Evolutionary conservation across 306 rosid genomes (phyloP), one percentile per base, ranked within the genome.

Genomic region (Cicer bijugum): DNA sequence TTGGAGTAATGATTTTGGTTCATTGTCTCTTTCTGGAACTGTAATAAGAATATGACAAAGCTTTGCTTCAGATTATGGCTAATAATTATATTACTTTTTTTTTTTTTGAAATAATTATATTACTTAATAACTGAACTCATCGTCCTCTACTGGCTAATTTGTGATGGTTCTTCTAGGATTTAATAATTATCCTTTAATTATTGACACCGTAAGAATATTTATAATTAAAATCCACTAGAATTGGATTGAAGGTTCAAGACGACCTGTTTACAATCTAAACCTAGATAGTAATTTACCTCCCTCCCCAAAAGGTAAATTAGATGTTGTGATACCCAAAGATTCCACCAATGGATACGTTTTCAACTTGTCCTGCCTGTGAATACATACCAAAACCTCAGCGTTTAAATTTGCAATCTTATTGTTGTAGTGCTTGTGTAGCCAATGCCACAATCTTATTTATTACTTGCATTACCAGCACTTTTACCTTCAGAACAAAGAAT

Each of bases 341-440:
- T 72, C 74, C 20, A 15, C 20, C 67, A 38, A 43, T 44, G 11
- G 79, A 58, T 73, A 44, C 74, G 19, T 69, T 53, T 55, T 48
- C 8, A 38, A 8, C 28, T 14, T 3, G 47, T 38, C 68, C 11
- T 38, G 12, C 28, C 47, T 38, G 56, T 64, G 48, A 63, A 67
- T 73, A 47, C 69, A 80, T 53, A 47, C 62, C 46, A 55, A 65
- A 52, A 72, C 69, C 79, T 12, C 38, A 48, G 63, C 12, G 47
- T 56, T 64, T 65, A 72, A 35, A 6, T 69, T 50, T 60, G 35
- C 51, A 39, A 33, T 59, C 52, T 69, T 12, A 69, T 48, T 50
- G 73, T 20, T 57, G 5, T 62, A 14, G 44, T 48, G 42, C 35
- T 60, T 72, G 74, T 42, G 61, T 46, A 14, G 53, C 19, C 47